phyloP scores from a whole-genome alignment of 352 stramenopile genomes.

The Stephanocyclus meneghinianus region DNA sequence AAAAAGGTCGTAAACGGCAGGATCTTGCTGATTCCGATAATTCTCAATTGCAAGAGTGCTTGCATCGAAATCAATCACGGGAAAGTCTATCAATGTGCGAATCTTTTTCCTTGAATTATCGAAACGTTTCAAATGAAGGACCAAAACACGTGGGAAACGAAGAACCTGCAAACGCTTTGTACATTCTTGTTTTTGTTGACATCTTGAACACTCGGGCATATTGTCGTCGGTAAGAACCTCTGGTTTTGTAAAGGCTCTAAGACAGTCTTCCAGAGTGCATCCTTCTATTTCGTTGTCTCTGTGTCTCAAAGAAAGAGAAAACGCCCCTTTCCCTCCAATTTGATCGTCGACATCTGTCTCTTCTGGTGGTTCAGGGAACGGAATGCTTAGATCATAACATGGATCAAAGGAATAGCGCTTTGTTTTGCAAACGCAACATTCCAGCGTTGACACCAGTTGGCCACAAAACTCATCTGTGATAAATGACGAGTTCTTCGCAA shows the following conservation, averaged over 20 bases:
- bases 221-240: constrained; percentile 26
- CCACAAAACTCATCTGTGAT: constrained; percentile 83
- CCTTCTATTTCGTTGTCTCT: neutral
- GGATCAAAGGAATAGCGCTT: constrained; percentile 35
- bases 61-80: constrained; percentile 89
- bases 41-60: constrained; percentile 72
- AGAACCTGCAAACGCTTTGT: constrained; percentile 24
- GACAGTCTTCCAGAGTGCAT: constrained; percentile 27
- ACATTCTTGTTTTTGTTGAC: constrained; percentile 14
- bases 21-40: constrained; percentile 14
- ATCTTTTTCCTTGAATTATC: constrained; percentile 95
- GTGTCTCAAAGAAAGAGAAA: neutral
- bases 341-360: neutral
- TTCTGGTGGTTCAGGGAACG: constrained; percentile 22
- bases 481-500: constrained; percentile 61
- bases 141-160: constrained; percentile 19
- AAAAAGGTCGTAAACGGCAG: constrained; percentile 92
- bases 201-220: constrained; percentile 18
- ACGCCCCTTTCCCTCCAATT: neutral
- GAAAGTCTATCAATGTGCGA: constrained; percentile 87
- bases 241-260: constrained; percentile 18
- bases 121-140: constrained; percentile 94
- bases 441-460: constrained; percentile 74
- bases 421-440: constrained; percentile 66
- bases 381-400: constrained; percentile 26